These are phyloP conservation scores for Linum usitatissimum DNA, from an alignment of 345 rosid species.

Conservation along the genomic window DNA sequence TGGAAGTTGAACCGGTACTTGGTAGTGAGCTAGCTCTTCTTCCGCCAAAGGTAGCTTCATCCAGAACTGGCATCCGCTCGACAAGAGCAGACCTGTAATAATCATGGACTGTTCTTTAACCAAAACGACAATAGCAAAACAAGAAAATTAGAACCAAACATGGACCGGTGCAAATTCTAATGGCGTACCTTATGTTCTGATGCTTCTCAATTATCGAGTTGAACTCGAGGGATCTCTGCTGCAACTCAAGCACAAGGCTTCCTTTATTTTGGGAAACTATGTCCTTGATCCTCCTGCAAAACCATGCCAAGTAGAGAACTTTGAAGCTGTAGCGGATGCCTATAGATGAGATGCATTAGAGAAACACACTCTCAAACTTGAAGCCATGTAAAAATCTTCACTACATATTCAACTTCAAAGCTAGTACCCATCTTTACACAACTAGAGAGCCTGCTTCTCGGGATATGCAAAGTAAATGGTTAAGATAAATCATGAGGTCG, in stretches of 20 bases:
- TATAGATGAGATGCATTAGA: neutral
- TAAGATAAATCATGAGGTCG: no score
- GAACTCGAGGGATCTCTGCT: slow-evolving; percentile 94
- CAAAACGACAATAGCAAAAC: slow-evolving; percentile 11
- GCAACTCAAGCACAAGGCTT: slow-evolving; percentile 93
- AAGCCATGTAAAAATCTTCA: neutral
- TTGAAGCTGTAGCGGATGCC: neutral
- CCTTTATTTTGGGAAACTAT: slow-evolving; percentile 65
- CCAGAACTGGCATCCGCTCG: slow-evolving; percentile 98
- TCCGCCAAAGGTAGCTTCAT: slow-evolving; percentile 85
- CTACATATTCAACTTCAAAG: neutral
- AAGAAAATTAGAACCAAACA: neutral
- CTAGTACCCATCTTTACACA: neutral
- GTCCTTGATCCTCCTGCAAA: slow-evolving; percentile 68
- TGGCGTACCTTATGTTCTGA: slow-evolving; percentile 54
- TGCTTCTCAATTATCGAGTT: slow-evolving; percentile 83
- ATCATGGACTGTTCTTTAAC: slow-evolving; percentile 21
- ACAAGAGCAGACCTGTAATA: slow-evolving; percentile 66
- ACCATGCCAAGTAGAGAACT: slow-evolving; percentile 12
- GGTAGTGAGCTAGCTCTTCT: slow-evolving; percentile 81
- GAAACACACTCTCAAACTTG: neutral
- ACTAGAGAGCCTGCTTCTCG: no score
- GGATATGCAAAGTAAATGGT: no score
- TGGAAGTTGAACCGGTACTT: slow-evolving; percentile 50
- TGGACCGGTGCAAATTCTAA: neutral